Conservation (phyloP, 2,329 filamentous ascomycete genomes). For the Aspergillus quadrilineatus region DNA sequence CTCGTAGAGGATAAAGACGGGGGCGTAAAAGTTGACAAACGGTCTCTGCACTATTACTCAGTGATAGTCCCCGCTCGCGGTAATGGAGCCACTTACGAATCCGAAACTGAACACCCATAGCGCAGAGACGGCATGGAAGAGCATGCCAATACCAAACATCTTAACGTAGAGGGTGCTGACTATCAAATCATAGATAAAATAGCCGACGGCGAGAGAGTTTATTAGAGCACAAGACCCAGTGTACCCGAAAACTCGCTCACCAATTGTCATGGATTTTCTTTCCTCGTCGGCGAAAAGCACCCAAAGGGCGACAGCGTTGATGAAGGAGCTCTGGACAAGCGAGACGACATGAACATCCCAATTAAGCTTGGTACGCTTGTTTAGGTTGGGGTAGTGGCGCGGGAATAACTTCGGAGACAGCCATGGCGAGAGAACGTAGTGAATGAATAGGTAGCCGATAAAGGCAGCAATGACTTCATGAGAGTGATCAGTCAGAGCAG, state of each 20-base stretch:
- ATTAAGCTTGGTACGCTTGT: constrained; percentile 58
- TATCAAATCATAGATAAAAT: constrained; percentile 64
- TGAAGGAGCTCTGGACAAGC: constrained; percentile 58
- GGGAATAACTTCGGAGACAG: constrained; percentile 57
- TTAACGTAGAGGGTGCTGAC: constrained; percentile 56
- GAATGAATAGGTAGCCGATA: constrained; percentile 56
- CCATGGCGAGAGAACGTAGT: constrained; percentile 54
- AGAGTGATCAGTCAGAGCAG: constrained; percentile 59
- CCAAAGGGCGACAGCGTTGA: constrained; percentile 58
- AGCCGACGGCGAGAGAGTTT: constrained; percentile 61
- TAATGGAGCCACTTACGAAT: constrained; percentile 54
- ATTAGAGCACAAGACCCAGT: constrained; percentile 59
- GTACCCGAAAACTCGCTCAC: constrained; percentile 61
- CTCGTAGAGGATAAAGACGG: constrained; percentile 67
- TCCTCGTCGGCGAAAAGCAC: constrained; percentile 59
- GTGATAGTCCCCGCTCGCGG: not conserved
- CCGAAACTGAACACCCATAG: constrained; percentile 62
- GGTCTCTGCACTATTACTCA: constrained; percentile 50
- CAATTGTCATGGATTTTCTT: constrained; percentile 52
- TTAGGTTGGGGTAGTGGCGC: constrained; percentile 54
- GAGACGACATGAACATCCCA: constrained; percentile 68
- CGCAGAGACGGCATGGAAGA: constrained; percentile 62
- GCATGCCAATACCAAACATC: constrained; percentile 61
- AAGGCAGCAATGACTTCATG: constrained; percentile 62
- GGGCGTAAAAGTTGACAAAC: constrained; percentile 65